Base-by-base conservation (phyloP, 306 rosid genomes). In the Glycine latifolia region DNA sequence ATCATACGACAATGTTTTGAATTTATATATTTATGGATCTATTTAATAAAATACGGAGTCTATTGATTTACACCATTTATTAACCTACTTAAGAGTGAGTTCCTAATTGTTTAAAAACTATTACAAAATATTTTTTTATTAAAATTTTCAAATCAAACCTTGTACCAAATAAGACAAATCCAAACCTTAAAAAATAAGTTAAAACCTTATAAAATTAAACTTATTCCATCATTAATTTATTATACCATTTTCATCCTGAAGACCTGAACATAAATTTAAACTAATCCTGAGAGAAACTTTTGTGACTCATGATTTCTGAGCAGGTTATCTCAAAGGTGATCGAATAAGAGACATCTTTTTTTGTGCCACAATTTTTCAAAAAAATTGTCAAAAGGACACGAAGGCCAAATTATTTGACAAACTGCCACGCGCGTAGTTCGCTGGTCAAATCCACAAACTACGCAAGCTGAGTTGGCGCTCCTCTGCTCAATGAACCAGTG, bases 211-310 rank as follows among this genome's bases (percentile, higher is more conserved):
- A 35, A 63, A 63, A 13, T 8, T 0, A 3, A 15, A 15, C n/a
- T 15, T 17, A 16, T 39, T 44, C 9, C 15, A 67, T 66, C 47
- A 41, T 35, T 63, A 7, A 37, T 63, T 37, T 9, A 15, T 39
- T 26, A 26, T 26, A 26, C 39, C 5, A 68, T 68, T 68, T 68
- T 46, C 73, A 68, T 68, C 31, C 31, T 26, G 31, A 26, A 26
- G 41, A 37, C 39, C 39, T 5, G 35, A 58, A 58, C 8, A 14
- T n/a, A 39, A 17, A 78, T 4, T 3, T 78, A 53, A 67, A 66
- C 67, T 68, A 78, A 67, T 41, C 1, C 14, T 54, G 59, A 3
- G 26, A 50, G 79, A 62, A 82, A 70, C 69, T 60, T 69, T 50
- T 52, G 79, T 3, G 68, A 49, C 50, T 76, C 10, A 39, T 48